Percentiles rank a stretch among this genome's conserved stretches.
Evolutionary conservation across 768 basidiomycete genomes (phyloP).

Genomic region (Pleurotus cornucopiae): DNA sequence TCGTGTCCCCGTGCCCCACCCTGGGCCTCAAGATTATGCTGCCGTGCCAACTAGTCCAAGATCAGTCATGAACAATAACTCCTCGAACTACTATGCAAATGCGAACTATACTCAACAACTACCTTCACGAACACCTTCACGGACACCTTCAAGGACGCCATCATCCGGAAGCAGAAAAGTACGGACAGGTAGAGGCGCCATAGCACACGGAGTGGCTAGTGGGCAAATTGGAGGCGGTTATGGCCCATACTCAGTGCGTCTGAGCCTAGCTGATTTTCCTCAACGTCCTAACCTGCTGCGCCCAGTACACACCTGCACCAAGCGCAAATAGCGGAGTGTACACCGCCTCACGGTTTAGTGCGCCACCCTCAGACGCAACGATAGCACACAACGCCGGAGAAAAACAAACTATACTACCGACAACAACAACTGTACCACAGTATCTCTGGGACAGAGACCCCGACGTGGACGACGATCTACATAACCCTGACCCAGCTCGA

Average conservation of each 20-base stretch:
- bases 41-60: slow-evolving; percentile 64
- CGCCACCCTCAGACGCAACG: slow-evolving; percentile 37
- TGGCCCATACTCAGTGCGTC: slow-evolving; percentile 81
- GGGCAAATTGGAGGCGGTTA: slow-evolving; percentile 77
- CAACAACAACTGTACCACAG: slow-evolving; percentile 59
- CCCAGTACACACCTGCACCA: slow-evolving; percentile 54
- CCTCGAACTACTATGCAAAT: slow-evolving; percentile 16
- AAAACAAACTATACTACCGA: slow-evolving; percentile 21
- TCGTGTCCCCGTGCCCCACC: slow-evolving; percentile 36
- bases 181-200: slow-evolving; percentile 44
- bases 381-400: slow-evolving; percentile 19
- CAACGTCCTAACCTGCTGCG: slow-evolving; percentile 12
- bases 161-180: slow-evolving; percentile 20
- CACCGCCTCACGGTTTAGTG: slow-evolving; percentile 52
- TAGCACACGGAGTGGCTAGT: slow-evolving; percentile 75
- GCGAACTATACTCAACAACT: slow-evolving; percentile 22
- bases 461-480: slow-evolving; percentile 86
- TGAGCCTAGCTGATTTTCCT: slow-evolving; percentile 1
- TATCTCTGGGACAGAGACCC: slow-evolving; percentile 80
- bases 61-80: slow-evolving; percentile 19
- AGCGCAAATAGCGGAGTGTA: slow-evolving; percentile 42
- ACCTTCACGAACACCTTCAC: slow-evolving; percentile 18
- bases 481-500: slow-evolving; percentile 80
- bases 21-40: slow-evolving; percentile 52
- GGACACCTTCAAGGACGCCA: slow-evolving; percentile 19